These are phyloP conservation scores for Triticum urartu DNA, from an alignment of 176 grass and related monocot genomes.

Conservation along the genomic window DNA sequence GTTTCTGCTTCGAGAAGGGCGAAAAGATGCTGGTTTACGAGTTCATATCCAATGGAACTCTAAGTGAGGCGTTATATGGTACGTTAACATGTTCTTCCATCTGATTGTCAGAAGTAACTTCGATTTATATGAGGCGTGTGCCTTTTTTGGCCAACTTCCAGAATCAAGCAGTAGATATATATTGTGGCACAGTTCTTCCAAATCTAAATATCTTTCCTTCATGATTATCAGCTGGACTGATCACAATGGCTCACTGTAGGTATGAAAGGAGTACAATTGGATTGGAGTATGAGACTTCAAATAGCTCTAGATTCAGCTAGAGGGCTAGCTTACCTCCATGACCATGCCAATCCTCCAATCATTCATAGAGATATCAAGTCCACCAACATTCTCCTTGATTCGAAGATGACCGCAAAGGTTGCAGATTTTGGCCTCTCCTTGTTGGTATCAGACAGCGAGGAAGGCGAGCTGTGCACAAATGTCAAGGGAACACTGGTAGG, in stretches of 20 bases:
- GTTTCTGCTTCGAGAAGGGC: conserved; percentile 89
- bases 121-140: not conserved
- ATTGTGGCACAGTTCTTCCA: not conserved
- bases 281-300: conserved; percentile 69
- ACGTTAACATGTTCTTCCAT: not conserved
- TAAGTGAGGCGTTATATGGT: conserved; percentile 77
- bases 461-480: conserved; percentile 55
- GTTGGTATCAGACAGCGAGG: conserved; percentile 57
- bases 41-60: conserved; percentile 67
- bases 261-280: conserved; percentile 66
- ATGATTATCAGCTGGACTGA: not conserved
- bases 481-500: conserved; percentile 86
- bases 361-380: conserved; percentile 95
- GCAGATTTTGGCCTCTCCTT: conserved; percentile 87
- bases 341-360: conserved; percentile 90
- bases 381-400: conserved; percentile 79
- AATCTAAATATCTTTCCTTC: not conserved
- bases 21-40: conserved; percentile 90
- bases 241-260: conserved; percentile 36
- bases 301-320: conserved; percentile 78
- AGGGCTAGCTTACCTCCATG: conserved; percentile 93
- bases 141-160: not conserved
- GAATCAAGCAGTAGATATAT: not conserved
- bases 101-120: not conserved
- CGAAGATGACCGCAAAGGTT: conserved; percentile 76